Percentiles rank a stretch among this genome's conserved stretches.
These are phyloP conservation scores for Phytophthora palmivora DNA, from an alignment of 352 stramenopile species.

Conservation along the genomic window DNA sequence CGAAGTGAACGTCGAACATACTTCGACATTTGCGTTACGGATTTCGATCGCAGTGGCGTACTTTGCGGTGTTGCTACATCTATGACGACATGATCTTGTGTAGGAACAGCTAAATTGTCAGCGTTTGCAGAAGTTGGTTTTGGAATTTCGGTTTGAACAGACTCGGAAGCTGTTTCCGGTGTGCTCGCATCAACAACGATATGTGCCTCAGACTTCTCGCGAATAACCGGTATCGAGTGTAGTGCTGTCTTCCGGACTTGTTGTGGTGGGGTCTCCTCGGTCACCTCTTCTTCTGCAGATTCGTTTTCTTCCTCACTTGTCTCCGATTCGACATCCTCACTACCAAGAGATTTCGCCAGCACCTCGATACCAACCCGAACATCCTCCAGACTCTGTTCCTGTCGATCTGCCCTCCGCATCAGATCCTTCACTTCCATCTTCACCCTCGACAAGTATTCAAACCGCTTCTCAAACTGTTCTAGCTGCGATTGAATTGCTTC, in stretches of 20 bases:
- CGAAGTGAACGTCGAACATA: constrained; percentile 25
- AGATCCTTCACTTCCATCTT: constrained; percentile 84
- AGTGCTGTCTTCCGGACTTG: constrained; percentile 15
- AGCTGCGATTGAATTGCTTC: constrained; percentile 54
- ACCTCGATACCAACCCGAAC: constrained; percentile 65
- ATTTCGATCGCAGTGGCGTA: constrained; percentile 1
- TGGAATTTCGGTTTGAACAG: background rate
- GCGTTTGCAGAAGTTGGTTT: background rate
- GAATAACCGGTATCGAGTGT: constrained; percentile 18
- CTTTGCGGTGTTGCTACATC: background rate
- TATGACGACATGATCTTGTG: background rate
- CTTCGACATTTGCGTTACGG: constrained; percentile 11
- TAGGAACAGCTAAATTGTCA: background rate
- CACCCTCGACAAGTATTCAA: constrained; percentile 72
- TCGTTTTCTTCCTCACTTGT: constrained; percentile 29
- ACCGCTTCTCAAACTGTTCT: constrained; percentile 75
- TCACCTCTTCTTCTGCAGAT: background rate
- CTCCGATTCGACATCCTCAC: constrained; percentile 67
- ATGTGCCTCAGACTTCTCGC: constrained; percentile 3
- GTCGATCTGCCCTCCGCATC: constrained; percentile 55
- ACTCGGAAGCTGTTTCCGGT: background rate
- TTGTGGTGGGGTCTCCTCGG: constrained; percentile 8
- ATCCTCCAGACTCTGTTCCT: constrained; percentile 69
- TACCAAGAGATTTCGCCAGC: constrained; percentile 69
- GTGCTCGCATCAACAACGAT: background rate